Evolutionary conservation across 768 basidiomycete species (phyloP), one percentile per base, ranked within the genome.

Genomic region (Gymnopilus junonius): DNA sequence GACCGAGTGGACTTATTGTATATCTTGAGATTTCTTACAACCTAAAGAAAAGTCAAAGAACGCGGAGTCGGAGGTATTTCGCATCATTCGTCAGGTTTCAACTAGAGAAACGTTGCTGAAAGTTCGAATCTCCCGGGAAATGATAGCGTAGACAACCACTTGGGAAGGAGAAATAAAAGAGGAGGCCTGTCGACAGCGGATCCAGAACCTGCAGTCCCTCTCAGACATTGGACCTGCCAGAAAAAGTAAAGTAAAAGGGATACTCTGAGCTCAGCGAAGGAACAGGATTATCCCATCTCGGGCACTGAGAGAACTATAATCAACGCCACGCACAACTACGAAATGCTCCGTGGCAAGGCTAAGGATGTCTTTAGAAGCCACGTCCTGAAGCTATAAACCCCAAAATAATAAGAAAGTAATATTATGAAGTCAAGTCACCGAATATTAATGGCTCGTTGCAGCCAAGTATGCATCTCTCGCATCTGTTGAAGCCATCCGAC

Each of bases 401-500:
- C 6, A 39, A 11, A 4, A 27, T 14, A 23, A 55, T 25, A 10
- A 8, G 40, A 20, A 55, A 17, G 6, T 27, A 15, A 35, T 25
- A 39, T 55, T 40, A 12, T 15, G 17, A 37, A 37, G 27, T 14
- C 53, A 54, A 35, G 53, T 35, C 29, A 55, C 25, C 20, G 35
- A 31, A 61, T 40, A 25, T 61, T 61, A 10, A 35, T 55, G 21
- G 54, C 37, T 23, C 17, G 12, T 46, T 55, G 54, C 45, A 65
- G 55, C 64, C 64, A 65, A 53, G 46, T 15, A 23, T 63, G 55
- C 11, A 61, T 17, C 6, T 63, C 65, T 27, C 40, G 65, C 50
- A 59, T 29, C 10, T 34, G 54, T 31, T 39, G 42, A 32, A 31
- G 17, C 35, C 25, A 23, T 51, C 12, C 43, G 25, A 20, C 42